These are phyloP conservation scores for Malus fusca DNA, from an alignment of 306 rosid species.

Conservation along the genomic window DNA sequence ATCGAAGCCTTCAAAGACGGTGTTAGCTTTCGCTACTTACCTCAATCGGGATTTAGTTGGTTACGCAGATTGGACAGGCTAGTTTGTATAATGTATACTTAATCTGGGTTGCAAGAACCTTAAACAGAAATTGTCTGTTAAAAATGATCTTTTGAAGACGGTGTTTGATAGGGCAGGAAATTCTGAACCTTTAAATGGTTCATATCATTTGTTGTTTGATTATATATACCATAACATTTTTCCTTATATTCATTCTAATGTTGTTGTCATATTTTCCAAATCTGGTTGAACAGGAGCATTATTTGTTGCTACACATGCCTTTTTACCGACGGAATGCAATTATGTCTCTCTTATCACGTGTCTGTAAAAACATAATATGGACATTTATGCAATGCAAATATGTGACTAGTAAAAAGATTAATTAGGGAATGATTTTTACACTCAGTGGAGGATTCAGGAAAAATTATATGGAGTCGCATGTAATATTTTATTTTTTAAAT, in stretches of 20 bases:
- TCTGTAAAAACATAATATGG: too few relatives aligned
- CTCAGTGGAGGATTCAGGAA: too few relatives aligned
- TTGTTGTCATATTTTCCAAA: neutral
- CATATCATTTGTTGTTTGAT: conserved; percentile 9
- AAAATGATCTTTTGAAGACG: conserved; percentile 17
- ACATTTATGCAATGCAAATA: too few relatives aligned
- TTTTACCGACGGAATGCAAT: neutral
- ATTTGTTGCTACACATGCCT: too few relatives aligned
- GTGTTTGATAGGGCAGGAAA: conserved; percentile 4
- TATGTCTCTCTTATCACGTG: neutral
- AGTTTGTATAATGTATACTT: conserved; percentile 23
- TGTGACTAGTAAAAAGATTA: neutral
- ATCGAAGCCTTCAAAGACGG: conserved; percentile 32
- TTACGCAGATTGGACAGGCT: conserved; percentile 13
- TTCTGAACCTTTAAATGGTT: conserved; percentile 8
- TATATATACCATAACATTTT: neutral
- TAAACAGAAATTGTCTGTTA: conserved; percentile 19
- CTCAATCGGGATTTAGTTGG: conserved; percentile 14
- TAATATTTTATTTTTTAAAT: too few relatives aligned
- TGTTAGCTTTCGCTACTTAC: conserved; percentile 10
- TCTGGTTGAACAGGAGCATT: neutral
- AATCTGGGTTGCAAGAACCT: conserved; percentile 18
- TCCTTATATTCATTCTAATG: conserved; percentile 4
- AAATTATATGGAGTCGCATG: too few relatives aligned
- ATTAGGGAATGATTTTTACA: neutral